phyloP scores from a whole-genome alignment of 208 protist genomes.

The Blastocrithidia nonstop region DNA sequence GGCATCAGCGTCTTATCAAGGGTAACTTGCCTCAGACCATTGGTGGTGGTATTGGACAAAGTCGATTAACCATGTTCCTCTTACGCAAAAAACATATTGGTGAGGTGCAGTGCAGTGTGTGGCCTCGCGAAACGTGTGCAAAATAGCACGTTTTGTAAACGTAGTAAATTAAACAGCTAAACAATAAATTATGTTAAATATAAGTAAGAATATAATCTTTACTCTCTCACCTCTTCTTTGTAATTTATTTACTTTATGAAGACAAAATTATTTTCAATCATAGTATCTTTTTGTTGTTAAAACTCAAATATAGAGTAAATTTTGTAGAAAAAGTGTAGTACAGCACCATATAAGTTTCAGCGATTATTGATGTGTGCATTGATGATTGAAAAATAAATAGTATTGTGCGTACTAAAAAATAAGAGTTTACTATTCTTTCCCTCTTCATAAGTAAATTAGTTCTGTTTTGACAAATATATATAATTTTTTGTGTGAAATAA shows the following conservation, averaged over 20 bases:
- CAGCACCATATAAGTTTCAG: too few species aligned
- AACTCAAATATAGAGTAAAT: slow-evolving; percentile 5
- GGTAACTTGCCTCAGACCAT: slow-evolving; percentile 74
- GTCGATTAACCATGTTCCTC: slow-evolving; percentile 76
- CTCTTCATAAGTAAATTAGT: background rate
- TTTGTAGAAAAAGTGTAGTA: too few species aligned
- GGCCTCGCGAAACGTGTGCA: slow-evolving; percentile 26
- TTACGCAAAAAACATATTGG: slow-evolving; percentile 84
- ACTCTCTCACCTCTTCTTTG: too few species aligned
- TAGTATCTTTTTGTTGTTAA: slow-evolving; percentile 4
- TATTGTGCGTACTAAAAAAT: too few species aligned
- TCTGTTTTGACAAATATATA: slow-evolving; percentile 2
- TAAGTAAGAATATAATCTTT: slow-evolving; percentile 3
- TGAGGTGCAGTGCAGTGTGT: slow-evolving; percentile 82
- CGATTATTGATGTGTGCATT: too few species aligned
- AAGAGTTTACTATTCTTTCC: slow-evolving; percentile 3
- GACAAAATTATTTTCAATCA: background rate
- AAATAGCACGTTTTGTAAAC: slow-evolving; percentile 20
- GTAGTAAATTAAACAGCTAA: background rate
- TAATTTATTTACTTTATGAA: too few species aligned
- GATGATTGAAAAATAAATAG: too few species aligned
- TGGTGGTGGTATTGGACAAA: slow-evolving; percentile 79
- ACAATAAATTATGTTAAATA: slow-evolving; percentile 5
- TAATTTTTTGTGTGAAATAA: slow-evolving; percentile 1
- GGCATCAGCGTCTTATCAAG: slow-evolving; percentile 65